A percentile compares a stretch with the other conserved stretches of the same genome.
phyloP scores from a whole-genome alignment of 306 rosid species.

The Spatholobus suberectus region DNA sequence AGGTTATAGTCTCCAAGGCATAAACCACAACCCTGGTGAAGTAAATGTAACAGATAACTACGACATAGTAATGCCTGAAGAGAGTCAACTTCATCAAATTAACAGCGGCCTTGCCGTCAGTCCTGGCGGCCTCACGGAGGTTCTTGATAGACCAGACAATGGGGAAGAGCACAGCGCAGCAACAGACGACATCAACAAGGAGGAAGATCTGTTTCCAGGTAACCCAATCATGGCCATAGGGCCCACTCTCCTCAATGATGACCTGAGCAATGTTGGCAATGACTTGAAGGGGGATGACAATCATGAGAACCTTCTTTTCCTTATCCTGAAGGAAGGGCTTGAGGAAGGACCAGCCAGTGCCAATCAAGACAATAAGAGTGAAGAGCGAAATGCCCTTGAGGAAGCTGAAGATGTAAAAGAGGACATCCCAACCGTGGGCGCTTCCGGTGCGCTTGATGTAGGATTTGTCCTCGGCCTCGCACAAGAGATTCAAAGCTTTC shows the following conservation, averaged over 20 bases:
- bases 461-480: slow-evolving; percentile 92
- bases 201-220: slow-evolving; percentile 92
- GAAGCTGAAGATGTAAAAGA: slow-evolving; percentile 90
- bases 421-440: slow-evolving; percentile 97
- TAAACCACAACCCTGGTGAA: slow-evolving; percentile 93
- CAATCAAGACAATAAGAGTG: slow-evolving; percentile 84
- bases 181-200: slow-evolving; percentile 91
- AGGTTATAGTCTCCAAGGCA: slow-evolving; percentile 89
- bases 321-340: slow-evolving; percentile 89
- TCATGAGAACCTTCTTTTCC: slow-evolving; percentile 94
- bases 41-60: slow-evolving; percentile 93
- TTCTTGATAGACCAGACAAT: slow-evolving; percentile 98
- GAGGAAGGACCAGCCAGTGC: slow-evolving; percentile 96
- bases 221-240: slow-evolving; percentile 79
- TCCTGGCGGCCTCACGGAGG: slow-evolving; percentile 89
- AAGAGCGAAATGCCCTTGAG: slow-evolving; percentile 83
- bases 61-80: slow-evolving; percentile 89
- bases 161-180: slow-evolving; percentile 94
- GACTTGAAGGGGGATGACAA: slow-evolving; percentile 92
- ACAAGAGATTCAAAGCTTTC: slow-evolving; percentile 77
- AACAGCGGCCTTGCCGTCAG: slow-evolving; percentile 95
- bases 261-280: slow-evolving; percentile 93
- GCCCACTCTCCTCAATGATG: slow-evolving; percentile 81
- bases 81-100: slow-evolving; percentile 92
- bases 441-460: slow-evolving; percentile 85